Percentiles rank a stretch among this genome's conserved stretches.
Conservation (phyloP, 2,329 filamentous ascomycete genomes). For the Penicillium crustosum region DNA sequence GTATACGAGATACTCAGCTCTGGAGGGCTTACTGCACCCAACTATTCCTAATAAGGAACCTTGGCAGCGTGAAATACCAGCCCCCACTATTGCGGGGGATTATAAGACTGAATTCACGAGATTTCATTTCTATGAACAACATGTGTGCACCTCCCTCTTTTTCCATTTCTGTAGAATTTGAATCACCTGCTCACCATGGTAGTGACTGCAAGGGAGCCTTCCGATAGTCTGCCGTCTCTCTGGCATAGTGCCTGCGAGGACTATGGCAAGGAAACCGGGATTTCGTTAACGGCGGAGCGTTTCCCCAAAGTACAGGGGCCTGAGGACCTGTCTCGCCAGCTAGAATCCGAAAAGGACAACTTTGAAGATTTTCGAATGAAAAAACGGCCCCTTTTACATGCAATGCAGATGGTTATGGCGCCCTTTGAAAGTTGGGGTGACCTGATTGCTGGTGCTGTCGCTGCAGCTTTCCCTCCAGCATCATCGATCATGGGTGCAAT, state of each 20-base stretch:
- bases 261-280: too few species aligned
- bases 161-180: too few species aligned
- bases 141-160: too few species aligned
- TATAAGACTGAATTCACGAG: neutral
- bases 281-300: neutral
- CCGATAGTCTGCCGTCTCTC: too few species aligned
- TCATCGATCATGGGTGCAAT: neutral
- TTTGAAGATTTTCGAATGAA: neutral
- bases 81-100: neutral
- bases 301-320: neutral
- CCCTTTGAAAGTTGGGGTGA: neutral
- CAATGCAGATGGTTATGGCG: neutral
- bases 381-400: neutral
- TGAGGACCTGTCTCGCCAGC: neutral
- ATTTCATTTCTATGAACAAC: neutral
- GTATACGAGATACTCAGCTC: neutral
- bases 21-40: neutral
- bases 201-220: too few species aligned
- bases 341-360: neutral
- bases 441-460: neutral
- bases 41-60: neutral
- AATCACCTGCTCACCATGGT: too few species aligned
- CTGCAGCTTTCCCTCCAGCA: neutral
- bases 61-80: neutral
- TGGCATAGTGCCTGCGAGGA: too few species aligned